Percentiles rank a stretch among this genome's conserved stretches.
phyloP scores from a whole-genome alignment of 805 yeast genomes.

The Isabelozyma rhagii region DNA sequence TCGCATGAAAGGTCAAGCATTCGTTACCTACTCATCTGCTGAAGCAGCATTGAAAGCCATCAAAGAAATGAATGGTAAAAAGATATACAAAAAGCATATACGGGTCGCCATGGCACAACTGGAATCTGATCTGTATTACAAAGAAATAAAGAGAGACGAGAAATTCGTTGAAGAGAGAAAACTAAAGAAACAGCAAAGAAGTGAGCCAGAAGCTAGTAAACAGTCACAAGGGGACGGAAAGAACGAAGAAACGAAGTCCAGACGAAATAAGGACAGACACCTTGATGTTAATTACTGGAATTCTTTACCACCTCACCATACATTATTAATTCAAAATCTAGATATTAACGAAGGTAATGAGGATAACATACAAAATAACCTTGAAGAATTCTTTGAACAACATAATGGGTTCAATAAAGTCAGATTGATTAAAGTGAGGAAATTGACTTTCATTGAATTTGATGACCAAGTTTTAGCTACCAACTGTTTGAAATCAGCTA shows the following conservation, averaged over 20 bases:
- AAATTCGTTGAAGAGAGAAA: constrained; percentile 16
- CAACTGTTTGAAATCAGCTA: constrained; percentile 14
- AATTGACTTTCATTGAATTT: constrained; percentile 81
- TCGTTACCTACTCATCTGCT: constrained; percentile 50
- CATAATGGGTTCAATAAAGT: constrained; percentile 63
- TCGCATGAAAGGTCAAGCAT: constrained; percentile 81
- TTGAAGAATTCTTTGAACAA: constrained; percentile 45
- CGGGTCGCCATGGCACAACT: constrained; percentile 41
- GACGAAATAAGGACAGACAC: constrained; percentile 8
- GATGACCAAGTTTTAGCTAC: constrained; percentile 52
- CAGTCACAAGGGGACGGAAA: constrained; percentile 13
- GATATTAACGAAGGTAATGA: constrained; percentile 1
- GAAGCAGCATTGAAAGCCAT: constrained; percentile 46
- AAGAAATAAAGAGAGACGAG: constrained; percentile 12
- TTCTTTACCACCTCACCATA: constrained; percentile 64
- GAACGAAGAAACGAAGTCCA: constrained; percentile 10
- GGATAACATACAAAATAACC: constrained; percentile 20
- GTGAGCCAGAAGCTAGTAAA: constrained; percentile 3
- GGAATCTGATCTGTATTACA: constrained; percentile 39
- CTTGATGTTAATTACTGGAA: constrained; percentile 13
- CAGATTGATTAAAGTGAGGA: constrained; percentile 62
- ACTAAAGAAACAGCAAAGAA: constrained; percentile 11
- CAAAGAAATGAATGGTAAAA: constrained; percentile 35
- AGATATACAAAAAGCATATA: constrained; percentile 48
- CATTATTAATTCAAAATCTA: constrained; percentile 64